Evolutionary conservation across 2,329 filamentous ascomycete genomes (phyloP), one percentile per base, ranked within the genome.

Genomic region (Phaeosphaeria sp.): DNA sequence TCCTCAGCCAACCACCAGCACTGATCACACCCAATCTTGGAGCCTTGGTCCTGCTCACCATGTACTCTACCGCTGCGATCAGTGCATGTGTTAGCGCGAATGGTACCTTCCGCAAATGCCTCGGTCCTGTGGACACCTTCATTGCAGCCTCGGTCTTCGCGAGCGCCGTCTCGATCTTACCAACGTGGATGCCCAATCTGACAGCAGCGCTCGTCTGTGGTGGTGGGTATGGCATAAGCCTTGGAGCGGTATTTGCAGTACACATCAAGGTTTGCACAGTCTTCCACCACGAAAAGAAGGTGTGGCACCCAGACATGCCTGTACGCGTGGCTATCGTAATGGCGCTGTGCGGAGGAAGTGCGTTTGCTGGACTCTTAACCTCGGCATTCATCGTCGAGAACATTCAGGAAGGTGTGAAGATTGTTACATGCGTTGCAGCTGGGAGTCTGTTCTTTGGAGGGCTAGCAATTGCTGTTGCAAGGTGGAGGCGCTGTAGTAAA

Each of bases 321-420:
- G 52, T 25, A 2, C 7, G 53, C n/a, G 52, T 52, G 0, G 60
- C 54, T 13, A 15, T 60, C n/a, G 36, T 58, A 6, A 49, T 52
- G 30, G 53, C 11, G 33, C 11, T 62, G 15, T 48, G 25, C 10
- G 56, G 59, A 10, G 1, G 60, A n/a, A n/a, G 47, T 39, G 47
- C 54, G n/a, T 59, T 52, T 33, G 53, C 51, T 13, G 60, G 58
- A 1, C 6, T 65, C 7, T 18, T 64, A 3, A 55, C 39, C 9
- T 52, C 54, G 11, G 60, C 56, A 5, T 52, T 53, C 2, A 23
- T 65, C 5, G 20, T 65, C 23, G 52, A 62, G 36, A 53, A 25
- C n/a, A 33, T 43, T 17, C 46, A 50, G 15, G 21, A 15, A 20
- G 62, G 62, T 5, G 39, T 52, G 13, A 25, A 33, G 21, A 30